Base-by-base conservation (phyloP, 495 filamentous ascomycete species). In the Penicillium riverlandense region DNA sequence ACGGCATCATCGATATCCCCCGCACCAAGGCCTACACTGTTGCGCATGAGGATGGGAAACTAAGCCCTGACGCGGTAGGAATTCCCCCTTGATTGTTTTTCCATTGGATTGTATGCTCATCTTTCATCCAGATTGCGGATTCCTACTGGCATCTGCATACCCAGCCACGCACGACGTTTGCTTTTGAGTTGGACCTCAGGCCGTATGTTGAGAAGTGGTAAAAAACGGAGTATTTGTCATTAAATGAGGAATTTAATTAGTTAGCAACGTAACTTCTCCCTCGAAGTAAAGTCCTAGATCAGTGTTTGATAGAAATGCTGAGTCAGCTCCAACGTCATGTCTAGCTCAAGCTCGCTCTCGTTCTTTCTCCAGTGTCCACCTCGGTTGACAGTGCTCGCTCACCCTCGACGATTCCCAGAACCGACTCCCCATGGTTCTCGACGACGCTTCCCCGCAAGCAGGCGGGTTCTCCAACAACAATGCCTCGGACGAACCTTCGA, bases 81-180 rank as follows among this genome's bases (percentile, higher is more conserved):
- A 8, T 35, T 15, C 12, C 38, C 35, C 2, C 6, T 34, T 11
- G 2, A 5, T 15, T 7, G 22, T 33, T 8, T 8, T 44, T 28
- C 12, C 6, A 9, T 22, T 31, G 10, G 11, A 11, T 41, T 22
- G 8, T 6, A 8, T 22, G 41, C 52, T 66, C 34, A 65, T 41
- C 9, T 2, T 36, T 40, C n/a, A 28, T 29, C 11, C 58, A 92
- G 85, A 96, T 96, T 72, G 90, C 90, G 44, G 88, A 95, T 43
- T 68, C 77, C 37, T 95, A 96, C 57, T 95, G 88, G 90, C 68
- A 85, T 64, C 57, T 96, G 47, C 90, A 96, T 62, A 86, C 84
- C 3, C 90, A 96, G 67, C 86, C 85, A 13, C 73, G 79, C 44
- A 84, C 84, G 11, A 77, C 77, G 6, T 95, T 90, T 55, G 90